phyloP scores from a whole-genome alignment of 208 protist genomes.

The Crithidia sp. region DNA sequence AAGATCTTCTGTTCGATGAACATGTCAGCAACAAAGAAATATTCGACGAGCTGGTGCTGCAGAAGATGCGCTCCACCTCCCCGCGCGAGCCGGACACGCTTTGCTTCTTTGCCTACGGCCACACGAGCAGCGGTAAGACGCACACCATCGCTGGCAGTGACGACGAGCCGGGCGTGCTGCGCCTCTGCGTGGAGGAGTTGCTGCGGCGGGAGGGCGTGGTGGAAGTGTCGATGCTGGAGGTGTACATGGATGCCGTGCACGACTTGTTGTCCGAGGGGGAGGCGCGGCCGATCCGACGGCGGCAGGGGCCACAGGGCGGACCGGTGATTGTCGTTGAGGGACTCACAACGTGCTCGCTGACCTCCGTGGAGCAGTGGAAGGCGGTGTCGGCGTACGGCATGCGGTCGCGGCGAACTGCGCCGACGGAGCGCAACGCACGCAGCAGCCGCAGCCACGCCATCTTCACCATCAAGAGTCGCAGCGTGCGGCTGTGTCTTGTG shows the following conservation, averaged over 20 bases:
- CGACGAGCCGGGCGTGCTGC: constrained; percentile 70
- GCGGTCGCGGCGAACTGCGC: constrained; percentile 75
- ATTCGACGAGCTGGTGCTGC: constrained; percentile 65
- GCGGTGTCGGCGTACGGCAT: constrained; percentile 75
- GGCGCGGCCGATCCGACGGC: constrained; percentile 56
- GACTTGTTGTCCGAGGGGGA: constrained; percentile 78
- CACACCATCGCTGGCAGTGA: constrained; percentile 80
- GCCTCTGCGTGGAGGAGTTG: constrained; percentile 69
- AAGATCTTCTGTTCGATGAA: constrained; percentile 51
- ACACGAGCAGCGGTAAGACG: constrained; percentile 91
- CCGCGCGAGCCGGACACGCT: constrained; percentile 74
- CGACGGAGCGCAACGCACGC: constrained; percentile 89
- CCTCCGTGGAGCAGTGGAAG: constrained; percentile 70
- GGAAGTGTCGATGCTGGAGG: constrained; percentile 88
- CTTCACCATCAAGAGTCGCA: constrained; percentile 87
- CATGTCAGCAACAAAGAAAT: constrained; percentile 59
- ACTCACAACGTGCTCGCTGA: constrained; percentile 68
- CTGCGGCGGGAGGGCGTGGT: constrained; percentile 73
- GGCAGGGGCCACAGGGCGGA: constrained; percentile 21
- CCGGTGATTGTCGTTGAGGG: constrained; percentile 75
- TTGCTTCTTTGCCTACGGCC: constrained; percentile 89
- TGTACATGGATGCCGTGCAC: constrained; percentile 84
- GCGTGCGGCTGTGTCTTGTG: constrained; percentile 84
- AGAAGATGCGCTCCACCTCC: constrained; percentile 57
- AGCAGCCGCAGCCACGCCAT: constrained; percentile 94